Base-by-base conservation (phyloP, 768 basidiomycete genomes). In the Lentinula boryana region DNA sequence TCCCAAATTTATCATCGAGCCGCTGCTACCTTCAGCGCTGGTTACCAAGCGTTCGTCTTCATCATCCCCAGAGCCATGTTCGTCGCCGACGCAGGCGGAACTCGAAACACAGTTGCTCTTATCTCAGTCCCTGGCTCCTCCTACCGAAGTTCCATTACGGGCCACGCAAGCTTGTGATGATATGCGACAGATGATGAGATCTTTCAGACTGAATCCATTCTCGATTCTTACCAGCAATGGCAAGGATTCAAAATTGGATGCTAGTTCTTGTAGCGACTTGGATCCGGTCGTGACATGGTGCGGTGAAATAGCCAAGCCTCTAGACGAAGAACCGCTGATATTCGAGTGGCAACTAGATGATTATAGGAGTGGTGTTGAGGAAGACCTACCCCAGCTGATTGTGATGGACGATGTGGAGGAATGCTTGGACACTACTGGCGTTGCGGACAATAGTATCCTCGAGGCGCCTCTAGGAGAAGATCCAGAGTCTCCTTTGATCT, bases 141-240 rank as follows among this genome's bases (percentile, higher is more conserved):
- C 83, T 1, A 83, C 81, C 36, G 83, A 85, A 67, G 88, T 89
- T 1, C 88, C 89, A 7, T 79, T 89, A 13, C 87, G 89, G 50
- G 89, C 89, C 7, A 90, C 87, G 0, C 85, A 89, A 66, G 89
- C 88, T 1, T 78, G 81, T 63, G 78, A 81, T 50, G 78, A 81
- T 48, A 90, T 90, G 89, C 82, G 85, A 58, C 74, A 76, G 52
- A 84, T 90, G 84, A 92, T 92, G 89, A 82, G 83, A 46, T 83
- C 85, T 21, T 89, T 91, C 70, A 81, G 89, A 7, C 78, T 91
- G 65, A 87, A 91, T 70, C 88, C 88, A 0, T 91, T 91, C 65
- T 80, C 88, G 23, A 83, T 85, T 74, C 84, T 88, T 64, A 82
- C 76, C 61, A 78, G 76, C 33, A 68, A 70, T 3, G 74, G 78